Base-by-base conservation (phyloP, 306 rosid species). In the Herpetospermum pedunculosum region DNA sequence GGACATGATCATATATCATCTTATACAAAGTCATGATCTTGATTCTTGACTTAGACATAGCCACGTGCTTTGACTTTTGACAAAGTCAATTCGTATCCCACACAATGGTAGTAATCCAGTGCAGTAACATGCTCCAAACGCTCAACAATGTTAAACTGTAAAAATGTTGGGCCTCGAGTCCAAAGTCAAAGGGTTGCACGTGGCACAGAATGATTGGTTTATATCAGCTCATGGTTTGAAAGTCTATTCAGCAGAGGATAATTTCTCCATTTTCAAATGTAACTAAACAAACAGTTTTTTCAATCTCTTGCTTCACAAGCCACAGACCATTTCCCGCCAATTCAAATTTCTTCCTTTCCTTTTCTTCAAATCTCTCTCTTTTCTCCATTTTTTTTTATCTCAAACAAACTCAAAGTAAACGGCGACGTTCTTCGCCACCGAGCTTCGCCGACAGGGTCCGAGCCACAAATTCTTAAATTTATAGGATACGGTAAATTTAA, bases 21-120 rank as follows among this genome's bases (percentile, higher is more conserved):
- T 38, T 38, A 38, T 3, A 8, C 43, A 38, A 89, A n/a, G 62
- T 88, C 92, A 76, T 92, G 94, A 79, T 96, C 82, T 54, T 89
- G 90, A 74, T 78, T 32, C 35, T 46, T 12, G 50, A n/a, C n/a
- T n/a, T n/a, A n/a, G n/a, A n/a, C n/a, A n/a, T n/a, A n/a, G n/a
- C n/a, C 55, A 49, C 23, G 55, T 49, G 55, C n/a, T 49, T 49
- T 49, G 23, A 49, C 55, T 18, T 49, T 49, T 15, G 9, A 18
- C 8, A 18, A 0, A 5, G 55, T 49, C 55, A 49, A 49, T 2
- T 18, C 23, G 23, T 49, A 49, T 49, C 9, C 21, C 23, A 18
- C 8, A 49, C 23, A 8, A 18, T 49, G 23, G 8, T 49, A 18
- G 23, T 49, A n/a, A 49, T 49, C 55, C 55, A 49, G n/a, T n/a